Percentiles rank a stretch among this genome's conserved stretches.
phyloP scores from a whole-genome alignment of 352 stramenopile species.

The Pythium brassicae region DNA sequence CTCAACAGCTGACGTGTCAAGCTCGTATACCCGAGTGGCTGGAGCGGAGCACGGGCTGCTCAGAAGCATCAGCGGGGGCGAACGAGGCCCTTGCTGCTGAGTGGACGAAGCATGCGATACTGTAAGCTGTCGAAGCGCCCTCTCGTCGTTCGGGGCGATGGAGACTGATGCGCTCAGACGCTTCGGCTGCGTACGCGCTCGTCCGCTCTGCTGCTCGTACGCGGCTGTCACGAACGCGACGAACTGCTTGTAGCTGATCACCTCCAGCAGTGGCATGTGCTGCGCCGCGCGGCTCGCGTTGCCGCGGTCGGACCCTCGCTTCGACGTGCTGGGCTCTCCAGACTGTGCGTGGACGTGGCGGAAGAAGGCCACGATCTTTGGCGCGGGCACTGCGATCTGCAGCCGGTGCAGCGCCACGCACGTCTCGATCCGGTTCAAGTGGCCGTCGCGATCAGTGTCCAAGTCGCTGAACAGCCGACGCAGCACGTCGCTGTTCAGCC shows the following conservation, averaged over 20 bases:
- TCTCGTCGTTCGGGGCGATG: too few species aligned
- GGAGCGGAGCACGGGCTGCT: neutral
- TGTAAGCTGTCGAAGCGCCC: neutral
- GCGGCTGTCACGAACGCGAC: conserved; percentile 63
- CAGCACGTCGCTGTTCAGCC: conserved; percentile 51
- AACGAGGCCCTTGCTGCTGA: neutral
- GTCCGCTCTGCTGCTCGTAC: conserved; percentile 28
- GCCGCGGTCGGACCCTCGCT: neutral
- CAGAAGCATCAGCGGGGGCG: neutral
- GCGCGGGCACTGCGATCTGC: conserved; percentile 50
- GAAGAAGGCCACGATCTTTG: conserved; percentile 69
- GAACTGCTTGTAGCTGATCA: conserved; percentile 81
- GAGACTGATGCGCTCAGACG: neutral
- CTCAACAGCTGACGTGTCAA: neutral
- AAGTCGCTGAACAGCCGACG: conserved; percentile 77
- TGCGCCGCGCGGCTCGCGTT: conserved; percentile 4
- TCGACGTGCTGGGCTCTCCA: neutral
- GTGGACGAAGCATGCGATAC: neutral
- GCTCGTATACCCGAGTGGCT: conserved; percentile 2
- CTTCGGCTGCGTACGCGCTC: neutral
- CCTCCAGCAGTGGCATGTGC: conserved; percentile 36
- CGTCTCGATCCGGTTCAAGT: conserved; percentile 67
- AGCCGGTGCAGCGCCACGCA: conserved; percentile 72
- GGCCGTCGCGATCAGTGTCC: conserved; percentile 59
- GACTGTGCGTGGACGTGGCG: conserved; percentile 30